Conservation (phyloP, 2,329 filamentous ascomycete species). For the Aureobasidium sp. region DNA sequence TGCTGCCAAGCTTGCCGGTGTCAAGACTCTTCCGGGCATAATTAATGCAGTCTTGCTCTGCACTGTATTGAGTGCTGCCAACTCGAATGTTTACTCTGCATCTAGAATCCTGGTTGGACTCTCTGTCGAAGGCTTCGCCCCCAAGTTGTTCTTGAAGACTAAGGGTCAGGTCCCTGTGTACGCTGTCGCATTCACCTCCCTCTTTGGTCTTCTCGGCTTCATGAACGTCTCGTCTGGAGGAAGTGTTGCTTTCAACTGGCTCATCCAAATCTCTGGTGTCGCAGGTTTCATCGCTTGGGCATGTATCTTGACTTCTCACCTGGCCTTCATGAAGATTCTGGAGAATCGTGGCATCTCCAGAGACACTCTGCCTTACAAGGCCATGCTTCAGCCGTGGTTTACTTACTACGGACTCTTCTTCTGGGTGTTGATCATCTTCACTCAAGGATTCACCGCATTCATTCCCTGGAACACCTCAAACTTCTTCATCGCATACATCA, state of each 20-base stretch:
- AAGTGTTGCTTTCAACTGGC: conserved; percentile 64
- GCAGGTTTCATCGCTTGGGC: conserved; percentile 62
- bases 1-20: conserved; percentile 54
- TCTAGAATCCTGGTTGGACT: conserved; percentile 65
- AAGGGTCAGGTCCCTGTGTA: conserved; percentile 39
- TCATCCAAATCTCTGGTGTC: conserved; percentile 52
- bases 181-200: conserved; percentile 38
- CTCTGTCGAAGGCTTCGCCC: conserved; percentile 41
- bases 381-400: conserved; percentile 60
- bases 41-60: conserved; percentile 55
- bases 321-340: conserved; percentile 61
- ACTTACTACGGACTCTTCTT: conserved; percentile 61
- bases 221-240: conserved; percentile 63
- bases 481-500: conserved; percentile 69
- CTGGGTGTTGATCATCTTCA: conserved; percentile 34
- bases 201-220: conserved; percentile 64
- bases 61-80: conserved; percentile 59
- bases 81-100: conserved; percentile 47
- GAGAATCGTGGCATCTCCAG: conserved; percentile 57
- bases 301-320: conserved; percentile 63
- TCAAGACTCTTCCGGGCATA: conserved; percentile 53
- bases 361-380: conserved; percentile 61
- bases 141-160: conserved; percentile 35
- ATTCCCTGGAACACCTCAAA: conserved; percentile 59
- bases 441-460: conserved; percentile 43